Base-by-base conservation (phyloP, 2,329 filamentous ascomycete species). In the Stagonosporopsis vannaccii region DNA sequence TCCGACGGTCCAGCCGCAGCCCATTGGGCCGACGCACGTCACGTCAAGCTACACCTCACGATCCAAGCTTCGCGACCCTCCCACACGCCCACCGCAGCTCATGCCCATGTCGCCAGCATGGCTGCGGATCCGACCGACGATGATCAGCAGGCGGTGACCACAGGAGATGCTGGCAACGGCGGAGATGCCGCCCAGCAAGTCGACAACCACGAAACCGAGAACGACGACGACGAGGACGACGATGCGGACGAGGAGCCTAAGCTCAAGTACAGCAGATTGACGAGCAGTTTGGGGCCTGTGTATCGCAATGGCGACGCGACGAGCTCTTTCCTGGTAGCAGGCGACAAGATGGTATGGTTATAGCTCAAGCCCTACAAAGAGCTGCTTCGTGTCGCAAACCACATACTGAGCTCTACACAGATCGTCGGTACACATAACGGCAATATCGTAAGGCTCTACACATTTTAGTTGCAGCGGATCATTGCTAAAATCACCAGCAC, bases 231-330 rank as follows among this genome's bases (percentile, higher is more conserved):
- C 1, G 71, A 71, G 0, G 89, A 90, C 0, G 88, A 96, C 0
- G 91, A 93, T 0, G 92, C 95, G 3, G 93, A 97, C 6, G 94
- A 98, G 17, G 94, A 98, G 77, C 96, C 95, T 25, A 90, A 89
- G 71, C 85, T 99, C 68, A 99, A 99, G 78, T 97, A 97, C 75
- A 90, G 89, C 46, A 89, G 92, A 44, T 79, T 98, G 65, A 98
- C 95, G 7, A 89, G 88, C 58, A 88, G 89, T 68, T 80, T 99
- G 59, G 87, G 85, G 23, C 81, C 89, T 39, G 85, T 97, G 30
- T 99, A 99, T 79, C 88, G 92, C 56, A 97, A 96, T 79, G 93
- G 92, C 66, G 95, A 99, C 83, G 91, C 92, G 66, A 97, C 94
- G 23, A 97, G 93, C 76, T 82, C 91, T 8, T 97, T 97, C 74